Evolutionary conservation across 495 filamentous ascomycete species (phyloP), one percentile per base, ranked within the genome.

Genomic region (Neurospora sp.): DNA sequence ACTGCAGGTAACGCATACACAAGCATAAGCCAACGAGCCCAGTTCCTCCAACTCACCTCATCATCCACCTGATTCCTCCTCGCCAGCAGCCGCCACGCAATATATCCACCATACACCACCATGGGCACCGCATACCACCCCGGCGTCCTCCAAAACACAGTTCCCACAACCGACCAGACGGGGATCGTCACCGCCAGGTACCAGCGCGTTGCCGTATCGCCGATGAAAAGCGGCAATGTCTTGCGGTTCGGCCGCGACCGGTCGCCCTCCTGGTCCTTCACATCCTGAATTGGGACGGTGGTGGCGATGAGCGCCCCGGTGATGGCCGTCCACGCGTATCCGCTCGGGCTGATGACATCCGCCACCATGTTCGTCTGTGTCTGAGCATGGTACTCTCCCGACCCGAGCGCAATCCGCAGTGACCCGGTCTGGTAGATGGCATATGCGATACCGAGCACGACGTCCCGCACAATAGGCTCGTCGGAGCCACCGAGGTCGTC

Each of bases 401-500:
- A 20, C 1, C 77, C 78, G 20, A 76, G 27, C 10, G 79, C 76
- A 5, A 79, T 69, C 14, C 74, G 69, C 4, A 82, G 75, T 12
- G 81, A 75, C 16, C 77, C 85, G 6, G 70, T 70, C 70, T 79
- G 81, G 75, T 79, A 85, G 59, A 77, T 73, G 8, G 75, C 72
- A 69, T 83, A 87, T 0, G 79, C 86, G 7, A 78, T 12, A 2
- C 85, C 82, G 66, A 83, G 88, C 69, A 89, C 78, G 0, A 82
- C n/a, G 59, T 89, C 83, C 4, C 88, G 80, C 4, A 81, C 75
- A 12, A 81, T 46, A 54, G 37, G 73, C 62, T 86, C 82, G 73
- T 89, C 85, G 6, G 80, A 84, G 0, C 84, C 86, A 10, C 78
- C 72, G 5, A 88, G 78, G 72, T 90, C 86, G 75, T 89, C 89